These are phyloP conservation scores for Diaporthe citriasiana DNA, from an alignment of 2,329 filamentous ascomycete genomes.

Conservation along the genomic window DNA sequence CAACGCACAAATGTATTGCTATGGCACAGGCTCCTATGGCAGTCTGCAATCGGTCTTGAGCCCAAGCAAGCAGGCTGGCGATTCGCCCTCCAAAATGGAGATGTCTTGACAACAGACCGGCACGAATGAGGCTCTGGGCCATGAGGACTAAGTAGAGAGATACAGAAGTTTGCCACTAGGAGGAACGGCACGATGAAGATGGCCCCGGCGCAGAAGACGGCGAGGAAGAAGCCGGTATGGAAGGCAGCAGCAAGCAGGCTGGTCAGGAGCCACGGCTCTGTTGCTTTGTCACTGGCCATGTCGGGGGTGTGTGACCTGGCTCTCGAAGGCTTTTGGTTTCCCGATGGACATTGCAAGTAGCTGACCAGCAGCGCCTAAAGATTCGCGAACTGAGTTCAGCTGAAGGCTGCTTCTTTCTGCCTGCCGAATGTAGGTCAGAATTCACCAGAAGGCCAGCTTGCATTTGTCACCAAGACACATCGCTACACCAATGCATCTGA, in stretches of 20 bases:
- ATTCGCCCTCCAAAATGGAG: not conserved
- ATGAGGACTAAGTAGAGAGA: not conserved
- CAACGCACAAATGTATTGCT: not conserved
- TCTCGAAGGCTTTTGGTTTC: too few species aligned
- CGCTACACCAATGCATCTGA: not conserved
- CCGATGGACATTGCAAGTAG: not conserved
- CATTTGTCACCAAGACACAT: not conserved
- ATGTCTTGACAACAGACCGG: not conserved
- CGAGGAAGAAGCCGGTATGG: not conserved
- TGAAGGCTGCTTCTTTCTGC: not conserved
- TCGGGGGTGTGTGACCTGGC: too few species aligned
- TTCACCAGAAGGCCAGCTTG: not conserved
- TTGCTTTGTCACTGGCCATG: too few species aligned
- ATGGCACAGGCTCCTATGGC: not conserved
- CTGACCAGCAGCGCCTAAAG: not conserved
- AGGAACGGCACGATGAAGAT: too few species aligned
- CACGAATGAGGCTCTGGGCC: slow-evolving; percentile 1
- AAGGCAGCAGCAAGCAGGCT: not conserved
- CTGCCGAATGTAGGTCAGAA: not conserved
- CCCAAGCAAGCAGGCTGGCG: not conserved
- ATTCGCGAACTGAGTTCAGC: not conserved
- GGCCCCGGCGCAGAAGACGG: not conserved
- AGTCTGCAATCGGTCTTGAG: not conserved
- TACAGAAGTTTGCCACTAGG: too few species aligned
- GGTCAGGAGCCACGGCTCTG: not conserved